Evolutionary conservation across 805 yeast species (phyloP).

Genomic region (Candida sphagnicola): DNA sequence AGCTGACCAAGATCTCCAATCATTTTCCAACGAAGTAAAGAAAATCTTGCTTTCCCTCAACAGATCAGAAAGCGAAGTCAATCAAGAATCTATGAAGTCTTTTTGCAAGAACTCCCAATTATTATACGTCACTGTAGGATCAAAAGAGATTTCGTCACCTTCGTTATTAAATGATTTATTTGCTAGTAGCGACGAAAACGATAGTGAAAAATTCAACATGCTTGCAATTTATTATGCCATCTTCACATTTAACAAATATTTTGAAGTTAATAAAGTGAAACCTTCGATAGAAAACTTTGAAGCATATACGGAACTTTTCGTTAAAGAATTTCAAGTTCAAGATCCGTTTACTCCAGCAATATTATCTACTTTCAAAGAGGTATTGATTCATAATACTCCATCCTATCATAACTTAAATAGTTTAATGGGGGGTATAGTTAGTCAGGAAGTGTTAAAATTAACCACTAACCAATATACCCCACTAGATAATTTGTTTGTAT

Average conservation of each 20-base stretch:
- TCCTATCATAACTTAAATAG: conserved; percentile 60
- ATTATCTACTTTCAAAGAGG: conserved; percentile 23
- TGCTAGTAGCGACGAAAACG: conserved; percentile 11
- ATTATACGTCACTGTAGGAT: conserved; percentile 49
- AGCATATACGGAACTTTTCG: conserved; percentile 16
- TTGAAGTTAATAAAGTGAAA: conserved; percentile 9
- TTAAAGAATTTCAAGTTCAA: conserved; percentile 12
- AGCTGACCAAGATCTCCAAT: conserved; percentile 45
- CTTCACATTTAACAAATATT: conserved; percentile 25
- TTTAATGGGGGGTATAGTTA: conserved; percentile 77
- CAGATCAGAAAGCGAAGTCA: conserved; percentile 22
- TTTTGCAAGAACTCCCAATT: conserved; percentile 64
- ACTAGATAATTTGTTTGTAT: conserved; percentile 62
- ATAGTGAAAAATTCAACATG: conserved; percentile 11
- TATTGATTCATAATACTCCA: conserved; percentile 33
- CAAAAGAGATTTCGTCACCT: conserved; percentile 17
- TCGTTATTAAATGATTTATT: conserved; percentile 12
- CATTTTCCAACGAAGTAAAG: conserved; percentile 32
- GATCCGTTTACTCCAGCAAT: conserved; percentile 15
- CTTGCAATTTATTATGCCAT: conserved; percentile 43
- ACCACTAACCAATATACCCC: conserved; percentile 81
- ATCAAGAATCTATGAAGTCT: conserved; percentile 31
- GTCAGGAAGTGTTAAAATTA: conserved; percentile 78
- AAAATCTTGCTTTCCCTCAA: conserved; percentile 22
- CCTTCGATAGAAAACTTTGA: conserved; percentile 20